Evolutionary conservation across 2,329 filamentous ascomycete species (phyloP), one percentile per base, ranked within the genome.

Genomic region (Scopulariopsis brevicaulis): DNA sequence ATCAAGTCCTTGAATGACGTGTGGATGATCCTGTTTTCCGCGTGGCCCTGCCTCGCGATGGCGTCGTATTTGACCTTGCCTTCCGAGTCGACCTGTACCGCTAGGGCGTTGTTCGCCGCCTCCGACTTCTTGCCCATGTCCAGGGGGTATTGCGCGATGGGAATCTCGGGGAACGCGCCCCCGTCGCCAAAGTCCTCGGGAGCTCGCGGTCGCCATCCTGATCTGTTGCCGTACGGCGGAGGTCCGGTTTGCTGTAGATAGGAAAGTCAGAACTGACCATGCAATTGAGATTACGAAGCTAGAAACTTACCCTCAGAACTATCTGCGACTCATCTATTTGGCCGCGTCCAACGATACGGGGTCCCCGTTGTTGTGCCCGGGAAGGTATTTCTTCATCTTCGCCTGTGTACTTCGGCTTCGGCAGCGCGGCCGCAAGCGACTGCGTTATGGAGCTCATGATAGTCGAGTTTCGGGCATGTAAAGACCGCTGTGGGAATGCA

Each of bases 1-100:
- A 99, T 99, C 55, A 99, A 76, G 66, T 97, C 94, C 70, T 96
- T 96, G 77, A 99, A 99, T 10, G 89, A 96, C 22, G 94, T 86
- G 71, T 99, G 94, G 12, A 99, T 86, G 62, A 96, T 89, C 55
- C 92, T 82, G 60, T 83, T 84, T 22, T 91, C 90, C 68, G 80
- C 80, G 70, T 99, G 94, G 15, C 94, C 94, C 67, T 93, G 88
- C 65, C 87, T 82, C 56, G 93, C 93, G 67, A 99, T 96, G 57
- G 92, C 91, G 70, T 96, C 91, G 75, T 96, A 99, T 72, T 96
- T 95, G 62, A 96, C 89, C 69, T 95, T 96, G 52, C 94, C 94
- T 63, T 96, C 87, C 0, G 80, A 84, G 68, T 97, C 91, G 40
- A 97, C 91, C 69, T 96, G 89, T 35, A 97, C 80, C n/a, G 91